Percentiles rank a stretch among this genome's conserved stretches.
Evolutionary conservation across 139 green algal species (phyloP).

Genomic region (Desmodesmus armatus): DNA sequence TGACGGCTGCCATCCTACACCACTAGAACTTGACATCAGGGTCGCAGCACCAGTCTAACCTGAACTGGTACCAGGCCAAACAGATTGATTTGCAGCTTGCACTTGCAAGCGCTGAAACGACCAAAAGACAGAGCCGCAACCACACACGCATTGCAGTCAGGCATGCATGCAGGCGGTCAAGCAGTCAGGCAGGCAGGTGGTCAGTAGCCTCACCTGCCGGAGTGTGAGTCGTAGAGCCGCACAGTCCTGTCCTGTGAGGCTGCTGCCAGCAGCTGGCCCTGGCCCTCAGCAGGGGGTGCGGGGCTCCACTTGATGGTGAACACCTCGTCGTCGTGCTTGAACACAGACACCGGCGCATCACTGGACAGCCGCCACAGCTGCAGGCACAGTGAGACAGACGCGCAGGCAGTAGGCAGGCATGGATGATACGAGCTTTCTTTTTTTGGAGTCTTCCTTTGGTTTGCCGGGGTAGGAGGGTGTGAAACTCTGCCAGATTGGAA

Average conservation of each 20-base stretch:
- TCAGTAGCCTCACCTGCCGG: constrained; percentile 53
- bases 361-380: too few species aligned
- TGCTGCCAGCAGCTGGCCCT: constrained; percentile 78
- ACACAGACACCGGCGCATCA: too few species aligned
- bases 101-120: not conserved
- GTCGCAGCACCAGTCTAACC: not conserved
- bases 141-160: not conserved
- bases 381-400: too few species aligned
- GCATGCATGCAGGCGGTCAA: not conserved
- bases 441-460: too few species aligned
- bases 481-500: too few species aligned
- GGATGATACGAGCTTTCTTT: too few species aligned
- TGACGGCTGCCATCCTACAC: not conserved
- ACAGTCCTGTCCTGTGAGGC: constrained; percentile 90
- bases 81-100: not conserved
- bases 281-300: constrained; percentile 63
- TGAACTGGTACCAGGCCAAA: not conserved
- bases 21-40: not conserved
- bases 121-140: not conserved
- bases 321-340: constrained; percentile 87
- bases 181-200: not conserved
- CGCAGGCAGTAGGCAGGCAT: too few species aligned
- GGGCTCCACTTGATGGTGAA: constrained; percentile 92
- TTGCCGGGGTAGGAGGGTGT: too few species aligned
- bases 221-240: constrained; percentile 89